Evolutionary conservation across 805 yeast genomes (phyloP).

Genomic region (Candida golubevii): DNA sequence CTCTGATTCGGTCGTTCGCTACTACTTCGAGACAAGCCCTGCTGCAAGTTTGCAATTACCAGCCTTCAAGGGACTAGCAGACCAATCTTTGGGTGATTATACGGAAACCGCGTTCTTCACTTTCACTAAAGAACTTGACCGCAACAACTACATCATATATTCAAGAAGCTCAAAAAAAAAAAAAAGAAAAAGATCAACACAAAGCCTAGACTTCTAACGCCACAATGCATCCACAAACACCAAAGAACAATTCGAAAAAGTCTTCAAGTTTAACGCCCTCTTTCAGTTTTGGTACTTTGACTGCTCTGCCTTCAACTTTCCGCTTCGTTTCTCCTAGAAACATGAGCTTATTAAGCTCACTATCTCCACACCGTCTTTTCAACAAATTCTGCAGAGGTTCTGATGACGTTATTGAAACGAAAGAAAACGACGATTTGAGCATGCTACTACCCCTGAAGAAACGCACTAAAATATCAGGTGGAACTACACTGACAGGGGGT

Average conservation of each 20-base stretch:
- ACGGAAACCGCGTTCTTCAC: too few relatives aligned
- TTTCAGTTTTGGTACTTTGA: conserved; percentile 33
- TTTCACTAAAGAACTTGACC: too few relatives aligned
- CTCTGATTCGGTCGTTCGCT: too few relatives aligned
- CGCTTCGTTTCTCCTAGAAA: conserved; percentile 34
- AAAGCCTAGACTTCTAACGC: too few relatives aligned
- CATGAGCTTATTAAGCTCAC: conserved; percentile 20
- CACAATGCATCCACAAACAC: conserved; percentile 16
- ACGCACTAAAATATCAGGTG: background rate
- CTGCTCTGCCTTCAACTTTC: conserved; percentile 40
- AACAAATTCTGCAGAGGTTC: conserved; percentile 1
- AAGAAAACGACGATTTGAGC: background rate
- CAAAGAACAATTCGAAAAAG: conserved; percentile 8
- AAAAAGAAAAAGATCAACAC: too few relatives aligned
- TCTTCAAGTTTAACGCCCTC: conserved; percentile 25
- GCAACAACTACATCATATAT: too few relatives aligned
- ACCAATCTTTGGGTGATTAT: too few relatives aligned
- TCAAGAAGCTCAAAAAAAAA: background rate
- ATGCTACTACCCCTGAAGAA: background rate
- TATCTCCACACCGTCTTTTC: conserved; percentile 34
- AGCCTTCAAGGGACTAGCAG: too few relatives aligned
- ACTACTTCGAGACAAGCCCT: too few relatives aligned
- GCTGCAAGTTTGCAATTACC: too few relatives aligned
- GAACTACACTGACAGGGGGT: background rate
- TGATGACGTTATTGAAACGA: background rate